Base-by-base conservation (phyloP, 345 rosid species). In the Cardamine chenopodiifolia region DNA sequence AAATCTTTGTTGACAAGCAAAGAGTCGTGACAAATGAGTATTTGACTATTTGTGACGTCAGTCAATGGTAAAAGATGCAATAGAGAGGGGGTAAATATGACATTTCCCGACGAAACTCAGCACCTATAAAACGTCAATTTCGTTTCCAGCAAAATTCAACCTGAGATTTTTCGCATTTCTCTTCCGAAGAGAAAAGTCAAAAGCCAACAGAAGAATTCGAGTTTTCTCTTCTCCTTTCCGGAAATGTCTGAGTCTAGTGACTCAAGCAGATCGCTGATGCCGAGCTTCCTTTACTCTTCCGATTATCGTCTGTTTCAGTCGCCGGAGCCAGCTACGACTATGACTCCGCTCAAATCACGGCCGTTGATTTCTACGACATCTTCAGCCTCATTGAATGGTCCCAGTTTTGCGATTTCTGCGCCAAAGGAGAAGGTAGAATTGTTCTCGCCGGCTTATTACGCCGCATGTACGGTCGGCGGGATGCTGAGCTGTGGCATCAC, bases 401-500 rank as follows among this genome's bases (percentile, higher is more conserved):
- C 42, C 53, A 66, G 70, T 47, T 74, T 91, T 12, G 61, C 66
- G 74, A 81, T 95, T 23, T 78, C 85, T 1, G 68, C 97, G 18
- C 99, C 99, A 0, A 82, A 57, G 2, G 97, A 95, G 85, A 86
- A 83, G 85, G 86, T 91, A 34, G 81, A 81, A 83, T 70, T 95
- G 97, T 86, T 70, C 83, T 90, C 99, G 6, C 96, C 97, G 4
- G 78, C 88, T 12, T 95, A 78, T 75, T 95, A 85, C 70, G 88
- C 93, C 23, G 93, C 93, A 50, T 95, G 93, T 78, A 85, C 97
- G 7, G 84, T 58, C 59, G 97, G 92, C 11, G 97, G 99, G 13
- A 82, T 76, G 49, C 25, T 95, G 53, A 68, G 91, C 79, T 91
- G 97, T 32, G 97, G 99, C 15, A 80, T 86, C 73, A 95, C 97